Base-by-base conservation (phyloP, 2,329 filamentous ascomycete genomes). In the Colletotrichum neosansevieriae region DNA sequence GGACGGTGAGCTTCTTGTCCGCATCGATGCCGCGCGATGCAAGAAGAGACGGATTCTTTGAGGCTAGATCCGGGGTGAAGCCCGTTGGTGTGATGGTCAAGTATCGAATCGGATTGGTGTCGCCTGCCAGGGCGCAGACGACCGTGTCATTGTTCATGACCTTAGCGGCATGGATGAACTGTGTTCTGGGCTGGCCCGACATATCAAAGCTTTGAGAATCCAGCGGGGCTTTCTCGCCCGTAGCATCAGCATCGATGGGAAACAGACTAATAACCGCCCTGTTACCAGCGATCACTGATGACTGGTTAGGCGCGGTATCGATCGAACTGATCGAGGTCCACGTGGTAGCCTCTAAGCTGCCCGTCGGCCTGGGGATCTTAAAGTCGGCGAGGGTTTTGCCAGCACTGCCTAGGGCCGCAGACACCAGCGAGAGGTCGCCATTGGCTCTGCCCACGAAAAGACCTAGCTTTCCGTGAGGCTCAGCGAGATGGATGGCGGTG, bases 381-480 rank as follows among this genome's bases (percentile, higher is more conserved):
- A 74, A 74, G 57, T 69, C 73, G 60, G 68, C 72, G 71, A 73
- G 62, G 17, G 75, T 75, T 62, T 71, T 74, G 36, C 65, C 69
- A 50, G 76, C 78, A 47, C 71, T 76, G 38, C 77, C 75, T 0
- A 77, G 72, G 24, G 76, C 76, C 7, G 78, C 78, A 3, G 82
- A 83, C 6, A 85, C 69, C 2, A 88, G 72, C 7, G 81, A 76
- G 5, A 88, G 72, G 17, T 83, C 76, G 1, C 86, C 86, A 69
- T 83, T 85, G 1, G 85, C 83, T 38, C 86, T 79, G 4, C 85
- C 86, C 0, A 83, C 80, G 2, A 86, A 71, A 1, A 86, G 71
- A 2, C 80, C 76, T 15, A 80, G 72, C 15, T 66, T 61, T 3
- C 70, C 73, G 3, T 73, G 61, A 4, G 77, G 72, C 42, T 82